These are phyloP conservation scores for Emmonsia crescens DNA, from an alignment of 2,329 filamentous ascomycete genomes.

Conservation along the genomic window DNA sequence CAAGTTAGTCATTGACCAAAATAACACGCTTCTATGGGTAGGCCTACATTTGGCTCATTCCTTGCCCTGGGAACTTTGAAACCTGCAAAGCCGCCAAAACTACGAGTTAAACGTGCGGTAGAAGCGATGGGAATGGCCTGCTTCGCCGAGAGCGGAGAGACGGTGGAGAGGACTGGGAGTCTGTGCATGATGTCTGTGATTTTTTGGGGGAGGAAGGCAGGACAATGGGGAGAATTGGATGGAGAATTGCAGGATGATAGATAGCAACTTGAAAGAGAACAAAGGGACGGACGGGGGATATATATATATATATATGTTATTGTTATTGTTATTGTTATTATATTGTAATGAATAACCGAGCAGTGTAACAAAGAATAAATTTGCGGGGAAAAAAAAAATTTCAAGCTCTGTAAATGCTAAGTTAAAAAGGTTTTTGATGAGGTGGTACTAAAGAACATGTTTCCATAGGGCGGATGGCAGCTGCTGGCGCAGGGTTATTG, in stretches of 20 bases:
- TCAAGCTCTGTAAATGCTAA: too few species aligned
- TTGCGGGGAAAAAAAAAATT: too few species aligned
- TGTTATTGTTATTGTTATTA: not conserved
- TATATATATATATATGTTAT: not conserved
- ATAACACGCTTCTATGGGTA: not conserved
- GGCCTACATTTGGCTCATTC: constrained; percentile 9
- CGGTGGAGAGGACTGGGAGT: not conserved
- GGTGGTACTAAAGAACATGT: too few species aligned
- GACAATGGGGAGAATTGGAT: not conserved
- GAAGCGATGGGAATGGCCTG: not conserved
- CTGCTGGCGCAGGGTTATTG: not conserved
- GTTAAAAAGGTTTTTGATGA: too few species aligned
- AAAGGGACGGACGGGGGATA: not conserved
- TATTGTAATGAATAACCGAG: not conserved
- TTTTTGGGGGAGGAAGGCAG: not conserved
- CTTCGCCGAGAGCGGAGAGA: not conserved
- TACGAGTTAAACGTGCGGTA: not conserved
- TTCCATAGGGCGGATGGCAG: not conserved
- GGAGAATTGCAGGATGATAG: not conserved
- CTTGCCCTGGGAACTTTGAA: constrained; percentile 8
- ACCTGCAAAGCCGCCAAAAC: constrained; percentile 4
- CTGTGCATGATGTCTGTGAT: not conserved
- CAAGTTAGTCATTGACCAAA: not conserved
- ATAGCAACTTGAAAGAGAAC: not conserved
- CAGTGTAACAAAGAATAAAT: not conserved